Evolutionary conservation across 1,284 basidiomycete species (phyloP).

Genomic region (Austroboletus niveus): DNA sequence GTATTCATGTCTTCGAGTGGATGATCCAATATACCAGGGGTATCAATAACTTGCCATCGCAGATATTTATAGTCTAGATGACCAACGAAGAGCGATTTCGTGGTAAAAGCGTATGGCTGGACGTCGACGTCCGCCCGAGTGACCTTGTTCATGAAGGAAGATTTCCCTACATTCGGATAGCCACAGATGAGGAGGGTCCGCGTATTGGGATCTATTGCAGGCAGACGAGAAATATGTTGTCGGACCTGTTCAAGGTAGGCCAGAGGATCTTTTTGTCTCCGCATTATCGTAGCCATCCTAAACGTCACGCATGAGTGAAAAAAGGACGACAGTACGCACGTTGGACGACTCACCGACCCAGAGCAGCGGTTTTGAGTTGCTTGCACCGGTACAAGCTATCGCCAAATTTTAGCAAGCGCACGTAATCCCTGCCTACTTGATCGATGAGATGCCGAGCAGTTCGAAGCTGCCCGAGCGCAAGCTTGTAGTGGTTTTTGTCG

Average conservation of each 20-base stretch:
- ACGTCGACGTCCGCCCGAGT: constrained; percentile 97
- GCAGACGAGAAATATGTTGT: constrained; percentile 95
- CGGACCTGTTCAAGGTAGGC: constrained; percentile 97
- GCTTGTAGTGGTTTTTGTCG: constrained; percentile 99
- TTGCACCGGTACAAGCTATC: constrained; percentile 96
- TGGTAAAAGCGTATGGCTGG: constrained; percentile 97
- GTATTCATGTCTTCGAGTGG: constrained; percentile 99
- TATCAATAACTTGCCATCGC: constrained; percentile 97
- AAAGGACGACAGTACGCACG: background rate
- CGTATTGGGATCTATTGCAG: constrained; percentile 95
- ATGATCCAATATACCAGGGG: constrained; percentile 89
- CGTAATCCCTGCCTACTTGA: constrained; percentile 94
- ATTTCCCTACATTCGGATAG: constrained; percentile 97
- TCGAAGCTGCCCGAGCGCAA: constrained; percentile 91
- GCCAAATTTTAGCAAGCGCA: constrained; percentile 92
- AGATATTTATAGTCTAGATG: constrained; percentile 98
- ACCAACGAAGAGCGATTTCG: constrained; percentile 94
- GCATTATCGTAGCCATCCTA: constrained; percentile 97
- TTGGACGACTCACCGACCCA: constrained; percentile 71
- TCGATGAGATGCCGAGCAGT: constrained; percentile 93
- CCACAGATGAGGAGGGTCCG: constrained; percentile 94
- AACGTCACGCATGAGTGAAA: constrained; percentile 1
- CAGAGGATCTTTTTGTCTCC: constrained; percentile 92
- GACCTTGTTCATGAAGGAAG: constrained; percentile 97
- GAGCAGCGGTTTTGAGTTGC: constrained; percentile 91